Conservation (phyloP, 148 eudicot genomes). For the Euryodendron excelsum region DNA sequence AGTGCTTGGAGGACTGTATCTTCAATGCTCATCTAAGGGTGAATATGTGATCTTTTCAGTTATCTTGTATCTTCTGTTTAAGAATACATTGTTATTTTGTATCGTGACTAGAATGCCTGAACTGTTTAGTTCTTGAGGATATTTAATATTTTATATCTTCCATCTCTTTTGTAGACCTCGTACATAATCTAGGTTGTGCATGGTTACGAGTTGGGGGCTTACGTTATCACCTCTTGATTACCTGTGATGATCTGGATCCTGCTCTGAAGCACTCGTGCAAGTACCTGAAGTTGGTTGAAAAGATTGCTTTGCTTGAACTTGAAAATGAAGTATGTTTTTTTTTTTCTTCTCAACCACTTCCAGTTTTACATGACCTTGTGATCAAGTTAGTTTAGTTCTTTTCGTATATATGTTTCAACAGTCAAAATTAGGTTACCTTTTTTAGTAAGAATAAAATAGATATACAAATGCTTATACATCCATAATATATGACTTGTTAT, state of each 20-base stretch:
- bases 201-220: conserved; percentile 77
- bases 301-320: conserved; percentile 65
- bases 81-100: neutral
- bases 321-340: conserved; percentile 66
- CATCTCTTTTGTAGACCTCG: conserved; percentile 19
- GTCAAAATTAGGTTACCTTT: neutral
- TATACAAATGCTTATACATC: neutral
- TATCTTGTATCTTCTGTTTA: neutral
- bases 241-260: conserved; percentile 84
- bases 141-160: neutral
- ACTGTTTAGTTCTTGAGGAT: neutral
- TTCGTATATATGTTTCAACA: neutral
- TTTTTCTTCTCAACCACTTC: neutral
- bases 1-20: conserved; percentile 52
- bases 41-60: neutral
- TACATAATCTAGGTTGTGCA: conserved; percentile 45
- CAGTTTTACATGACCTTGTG: neutral
- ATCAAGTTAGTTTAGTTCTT: neutral
- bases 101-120: neutral
- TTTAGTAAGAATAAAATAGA: neutral
- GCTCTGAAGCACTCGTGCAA: conserved; percentile 66
- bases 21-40: conserved; percentile 43
- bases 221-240: conserved; percentile 71
- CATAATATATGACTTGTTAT: neutral
- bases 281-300: conserved; percentile 52